Percentiles rank a stretch among this genome's conserved stretches.
phyloP scores from a whole-genome alignment of 2,329 filamentous ascomycete genomes.

The Phoma sp. region DNA sequence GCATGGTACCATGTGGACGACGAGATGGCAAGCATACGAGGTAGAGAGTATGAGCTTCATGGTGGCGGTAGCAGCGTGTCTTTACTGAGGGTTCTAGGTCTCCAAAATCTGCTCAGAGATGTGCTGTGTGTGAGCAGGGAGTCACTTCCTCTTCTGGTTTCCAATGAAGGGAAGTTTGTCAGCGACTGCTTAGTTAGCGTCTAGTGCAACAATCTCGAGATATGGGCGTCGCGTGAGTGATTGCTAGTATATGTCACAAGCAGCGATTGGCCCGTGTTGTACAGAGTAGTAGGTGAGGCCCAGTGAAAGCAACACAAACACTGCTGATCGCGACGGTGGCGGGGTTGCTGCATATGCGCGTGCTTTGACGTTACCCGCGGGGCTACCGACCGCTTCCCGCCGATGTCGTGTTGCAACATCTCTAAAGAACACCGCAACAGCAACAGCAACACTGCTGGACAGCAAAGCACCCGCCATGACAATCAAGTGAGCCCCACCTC shows the following conservation, averaged over 20 bases:
- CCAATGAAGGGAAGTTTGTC: conserved; percentile 11
- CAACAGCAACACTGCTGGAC: conserved; percentile 8
- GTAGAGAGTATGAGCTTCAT: conserved; percentile 87
- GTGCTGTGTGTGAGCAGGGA: not conserved
- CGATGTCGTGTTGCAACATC: conserved; percentile 20
- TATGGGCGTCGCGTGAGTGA: not conserved
- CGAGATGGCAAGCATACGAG: conserved; percentile 66
- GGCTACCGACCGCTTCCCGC: conserved; percentile 22
- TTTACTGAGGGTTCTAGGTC: not conserved
- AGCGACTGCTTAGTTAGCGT: conserved; percentile 13
- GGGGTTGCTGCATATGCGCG: conserved; percentile 24
- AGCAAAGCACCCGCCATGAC: conserved; percentile 52
- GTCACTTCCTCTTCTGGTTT: not conserved
- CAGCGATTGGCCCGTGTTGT: not conserved
- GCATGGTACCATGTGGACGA: not conserved
- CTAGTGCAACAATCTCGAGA: not conserved
- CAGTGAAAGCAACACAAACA: not conserved
- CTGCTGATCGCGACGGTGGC: conserved; percentile 17
- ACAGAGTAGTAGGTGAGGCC: not conserved
- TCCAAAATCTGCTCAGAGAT: not conserved
- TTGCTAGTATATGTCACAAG: not conserved
- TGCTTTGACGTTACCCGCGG: conserved; percentile 26
- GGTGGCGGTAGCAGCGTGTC: conserved; percentile 45
- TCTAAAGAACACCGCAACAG: conserved; percentile 3
- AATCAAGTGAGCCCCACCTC: conserved; percentile 56